Base-by-base conservation (phyloP, 257 asterid genomes). In the Solanum chiquidenum region DNA sequence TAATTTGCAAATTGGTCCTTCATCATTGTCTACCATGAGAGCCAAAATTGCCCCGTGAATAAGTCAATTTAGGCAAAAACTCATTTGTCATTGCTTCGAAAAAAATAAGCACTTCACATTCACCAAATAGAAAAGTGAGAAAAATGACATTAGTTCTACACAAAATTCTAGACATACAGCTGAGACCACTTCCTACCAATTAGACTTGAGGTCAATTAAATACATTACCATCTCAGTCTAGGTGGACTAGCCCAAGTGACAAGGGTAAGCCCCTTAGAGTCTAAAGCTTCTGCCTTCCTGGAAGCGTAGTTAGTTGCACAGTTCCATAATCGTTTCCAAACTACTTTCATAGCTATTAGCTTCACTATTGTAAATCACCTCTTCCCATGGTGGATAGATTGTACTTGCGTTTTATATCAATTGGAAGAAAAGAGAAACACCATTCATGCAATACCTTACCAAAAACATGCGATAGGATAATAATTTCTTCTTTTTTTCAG, bases 1-100 rank as follows among this genome's bases (percentile, higher is more conserved):
- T 95, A 95, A 89, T 95, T 95, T 27, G 98, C 97, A 88, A 93
- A 95, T 91, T 95, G 98, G 92, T 95, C 98, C 95, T 95, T 95
- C 98, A 95, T 95, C 98, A 95, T 95, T 38, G 89, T 83, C 98
- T 95, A 84, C 87, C 87, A 71, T 37, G 69, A 74, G 87, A 44
- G 27, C 16, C 38, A 80, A 86, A 72, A 77, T 72, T 49, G 21
- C 20, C 58, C 46, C 11, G n/a, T 69, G 23, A 68, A 44, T 25
- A 46, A 27, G 85, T 80, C 66, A 46, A 80, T 46, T 25, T 46
- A 46, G 29, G 11, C 38, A 80, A 80, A n/a, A 46, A 46, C 64
- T 5, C 42, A 80, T 44, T 44, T 46, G 5, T 80, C 40, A 27
- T 27, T 79, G 37, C 21, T 79, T 79, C 7, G 38, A 27, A 44